These are phyloP conservation scores for Podospora anserina DNA, from an alignment of 495 filamentous ascomycete species.

Conservation along the genomic window DNA sequence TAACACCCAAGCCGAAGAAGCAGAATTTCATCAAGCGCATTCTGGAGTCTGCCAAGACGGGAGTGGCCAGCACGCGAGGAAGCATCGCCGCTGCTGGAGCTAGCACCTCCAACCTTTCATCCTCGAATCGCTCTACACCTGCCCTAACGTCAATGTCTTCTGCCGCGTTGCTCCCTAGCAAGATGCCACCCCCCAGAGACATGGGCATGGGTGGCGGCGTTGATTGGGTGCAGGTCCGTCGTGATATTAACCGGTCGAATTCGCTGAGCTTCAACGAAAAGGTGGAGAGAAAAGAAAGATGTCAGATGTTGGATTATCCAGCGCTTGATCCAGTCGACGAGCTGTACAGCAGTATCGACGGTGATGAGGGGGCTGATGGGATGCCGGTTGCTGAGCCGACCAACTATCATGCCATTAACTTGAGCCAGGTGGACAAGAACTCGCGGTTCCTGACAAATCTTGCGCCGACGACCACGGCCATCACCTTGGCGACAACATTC, in stretches of 20 bases:
- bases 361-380: slow-evolving; percentile 86
- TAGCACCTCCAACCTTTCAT: slow-evolving; percentile 33
- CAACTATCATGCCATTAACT: slow-evolving; percentile 75
- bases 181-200: slow-evolving; percentile 53
- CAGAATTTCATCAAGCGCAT: slow-evolving; percentile 96
- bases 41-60: slow-evolving; percentile 89
- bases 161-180: slow-evolving; percentile 42
- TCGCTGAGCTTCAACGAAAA: slow-evolving; percentile 86
- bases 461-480: slow-evolving; percentile 83
- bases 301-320: slow-evolving; percentile 89
- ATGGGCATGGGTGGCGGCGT: slow-evolving; percentile 62
- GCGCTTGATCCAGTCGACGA: slow-evolving; percentile 86
- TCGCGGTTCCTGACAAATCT: slow-evolving; percentile 84
- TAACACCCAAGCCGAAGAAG: slow-evolving; percentile 86
- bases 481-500: slow-evolving; percentile 83
- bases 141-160: slow-evolving; percentile 12
- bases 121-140: slow-evolving; percentile 25
- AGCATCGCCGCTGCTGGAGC: slow-evolving; percentile 68
- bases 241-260: slow-evolving; percentile 93
- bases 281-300: slow-evolving; percentile 80
- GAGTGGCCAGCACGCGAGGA: slow-evolving; percentile 82
- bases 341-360: slow-evolving; percentile 78
- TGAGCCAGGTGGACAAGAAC: slow-evolving; percentile 89
- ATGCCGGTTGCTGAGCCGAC: slow-evolving; percentile 76
- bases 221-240: slow-evolving; percentile 94